These are phyloP conservation scores for Buxus sempervirens DNA, from an alignment of 164 flowering plant genomes.

Conservation along the genomic window DNA sequence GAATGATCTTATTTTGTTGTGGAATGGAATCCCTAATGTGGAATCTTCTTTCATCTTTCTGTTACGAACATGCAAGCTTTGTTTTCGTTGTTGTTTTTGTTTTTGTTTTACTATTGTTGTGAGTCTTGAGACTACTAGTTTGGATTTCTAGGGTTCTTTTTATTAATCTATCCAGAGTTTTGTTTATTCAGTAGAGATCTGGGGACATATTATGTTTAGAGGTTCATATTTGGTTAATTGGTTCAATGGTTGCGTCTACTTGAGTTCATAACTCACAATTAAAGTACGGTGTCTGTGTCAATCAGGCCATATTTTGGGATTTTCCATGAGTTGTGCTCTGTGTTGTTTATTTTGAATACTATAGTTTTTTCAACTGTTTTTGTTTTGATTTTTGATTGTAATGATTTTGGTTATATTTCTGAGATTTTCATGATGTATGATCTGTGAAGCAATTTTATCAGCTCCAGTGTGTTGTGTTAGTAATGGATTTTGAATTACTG, in stretches of 20 bases:
- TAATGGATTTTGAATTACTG: background rate
- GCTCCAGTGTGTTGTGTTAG: background rate
- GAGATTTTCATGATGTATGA: background rate
- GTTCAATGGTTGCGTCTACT: too few species aligned
- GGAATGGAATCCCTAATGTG: background rate
- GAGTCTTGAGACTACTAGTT: background rate
- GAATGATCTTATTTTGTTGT: background rate
- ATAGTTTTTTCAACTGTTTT: background rate
- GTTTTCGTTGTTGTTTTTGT: background rate
- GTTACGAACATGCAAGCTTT: background rate
- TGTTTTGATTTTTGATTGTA: background rate
- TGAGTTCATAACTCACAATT: too few species aligned
- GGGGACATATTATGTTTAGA: too few species aligned
- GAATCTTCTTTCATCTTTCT: too few species aligned
- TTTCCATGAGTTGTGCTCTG: too few species aligned
- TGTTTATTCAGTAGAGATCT: background rate
- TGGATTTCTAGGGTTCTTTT: background rate
- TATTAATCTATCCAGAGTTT: background rate
- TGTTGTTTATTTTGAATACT: too few species aligned
- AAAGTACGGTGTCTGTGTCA: too few species aligned
- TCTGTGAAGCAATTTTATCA: too few species aligned
- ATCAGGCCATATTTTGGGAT: too few species aligned
- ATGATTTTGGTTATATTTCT: background rate
- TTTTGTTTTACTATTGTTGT: too few species aligned
- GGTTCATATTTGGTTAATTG: too few species aligned